Percentiles rank a stretch among this genome's conserved stretches.
Evolutionary conservation across 169 alveolate genomes (phyloP).

Genomic region (Babesia bovis): DNA sequence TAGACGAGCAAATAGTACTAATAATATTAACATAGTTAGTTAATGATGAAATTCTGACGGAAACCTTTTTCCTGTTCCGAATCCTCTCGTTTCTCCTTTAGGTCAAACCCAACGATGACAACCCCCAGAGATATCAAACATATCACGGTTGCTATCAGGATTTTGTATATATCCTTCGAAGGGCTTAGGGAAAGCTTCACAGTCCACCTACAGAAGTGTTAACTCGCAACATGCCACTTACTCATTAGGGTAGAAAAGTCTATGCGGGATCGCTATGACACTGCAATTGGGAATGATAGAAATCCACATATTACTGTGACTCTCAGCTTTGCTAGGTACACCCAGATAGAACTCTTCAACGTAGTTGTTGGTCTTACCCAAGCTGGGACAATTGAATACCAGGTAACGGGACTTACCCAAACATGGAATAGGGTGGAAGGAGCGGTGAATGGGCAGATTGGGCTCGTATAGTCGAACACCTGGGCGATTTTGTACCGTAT

Average conservation of each 20-base stretch:
- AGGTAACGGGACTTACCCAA: slow-evolving; percentile 45
- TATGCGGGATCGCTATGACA: slow-evolving; percentile 73
- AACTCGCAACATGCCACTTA: background rate
- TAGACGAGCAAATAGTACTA: background rate
- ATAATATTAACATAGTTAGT: slow-evolving; percentile 12
- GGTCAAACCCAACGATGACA: slow-evolving; percentile 69
- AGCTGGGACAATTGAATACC: slow-evolving; percentile 37
- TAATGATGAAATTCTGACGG: slow-evolving; percentile 63
- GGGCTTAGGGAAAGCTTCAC: slow-evolving; percentile 76
- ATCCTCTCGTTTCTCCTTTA: slow-evolving; percentile 76
- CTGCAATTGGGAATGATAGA: slow-evolving; percentile 80
- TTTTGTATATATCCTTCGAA: slow-evolving; percentile 70
- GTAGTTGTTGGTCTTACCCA: slow-evolving; percentile 84
- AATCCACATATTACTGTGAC: slow-evolving; percentile 76
- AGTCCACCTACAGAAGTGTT: slow-evolving; percentile 62
- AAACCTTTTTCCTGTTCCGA: slow-evolving; percentile 78
- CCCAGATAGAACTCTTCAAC: slow-evolving; percentile 85
- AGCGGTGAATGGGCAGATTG: slow-evolving; percentile 65
- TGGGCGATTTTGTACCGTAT: slow-evolving; percentile 70
- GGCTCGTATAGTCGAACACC: slow-evolving; percentile 51
- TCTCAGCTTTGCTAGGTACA: slow-evolving; percentile 69
- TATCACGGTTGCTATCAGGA: slow-evolving; percentile 63
- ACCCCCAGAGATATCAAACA: slow-evolving; percentile 71
- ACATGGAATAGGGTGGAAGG: slow-evolving; percentile 41
- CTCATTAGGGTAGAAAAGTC: slow-evolving; percentile 68